Conservation (phyloP, 1,139 yeast species). For the Debaryomycetaceae sp. region DNA sequence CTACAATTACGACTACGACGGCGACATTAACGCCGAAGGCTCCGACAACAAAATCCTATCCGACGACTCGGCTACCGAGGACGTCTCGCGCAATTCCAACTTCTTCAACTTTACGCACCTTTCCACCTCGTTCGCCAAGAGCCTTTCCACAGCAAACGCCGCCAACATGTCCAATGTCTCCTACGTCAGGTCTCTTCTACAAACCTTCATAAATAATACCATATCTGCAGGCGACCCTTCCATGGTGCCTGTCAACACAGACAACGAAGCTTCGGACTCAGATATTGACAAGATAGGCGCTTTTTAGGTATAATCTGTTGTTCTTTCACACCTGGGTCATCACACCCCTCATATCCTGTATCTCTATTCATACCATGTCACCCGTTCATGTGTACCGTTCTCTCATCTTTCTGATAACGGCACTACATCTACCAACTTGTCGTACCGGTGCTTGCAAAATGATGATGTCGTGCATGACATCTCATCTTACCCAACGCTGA, state of each 20-base stretch:
- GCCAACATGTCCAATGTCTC: constrained; percentile 19
- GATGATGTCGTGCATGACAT: background rate
- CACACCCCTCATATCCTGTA: background rate
- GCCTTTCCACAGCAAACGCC: constrained; percentile 8
- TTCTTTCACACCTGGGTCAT: background rate
- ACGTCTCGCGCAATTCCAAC: constrained; percentile 18
- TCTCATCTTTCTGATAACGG: background rate
- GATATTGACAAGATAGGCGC: constrained; percentile 5
- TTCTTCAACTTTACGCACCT: constrained; percentile 28
- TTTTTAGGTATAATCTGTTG: constrained; percentile 1
- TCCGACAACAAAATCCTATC: constrained; percentile 6
- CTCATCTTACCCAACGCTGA: background rate
- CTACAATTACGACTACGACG: constrained; percentile 17
- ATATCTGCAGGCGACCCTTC: constrained; percentile 1
- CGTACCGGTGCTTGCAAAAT: background rate
- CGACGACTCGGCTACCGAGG: constrained; percentile 16
- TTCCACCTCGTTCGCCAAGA: constrained; percentile 19
- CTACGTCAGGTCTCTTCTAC: constrained; percentile 37
- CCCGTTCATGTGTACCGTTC: background rate
- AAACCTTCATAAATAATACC: constrained; percentile 37
- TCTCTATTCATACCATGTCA: background rate
- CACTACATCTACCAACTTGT: background rate
- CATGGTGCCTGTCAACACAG: background rate
- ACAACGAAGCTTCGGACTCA: background rate
- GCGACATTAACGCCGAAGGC: constrained; percentile 14